These are phyloP conservation scores for Flaveria ramosissima DNA, from an alignment of 129 eudicot genomes.

Conservation along the genomic window DNA sequence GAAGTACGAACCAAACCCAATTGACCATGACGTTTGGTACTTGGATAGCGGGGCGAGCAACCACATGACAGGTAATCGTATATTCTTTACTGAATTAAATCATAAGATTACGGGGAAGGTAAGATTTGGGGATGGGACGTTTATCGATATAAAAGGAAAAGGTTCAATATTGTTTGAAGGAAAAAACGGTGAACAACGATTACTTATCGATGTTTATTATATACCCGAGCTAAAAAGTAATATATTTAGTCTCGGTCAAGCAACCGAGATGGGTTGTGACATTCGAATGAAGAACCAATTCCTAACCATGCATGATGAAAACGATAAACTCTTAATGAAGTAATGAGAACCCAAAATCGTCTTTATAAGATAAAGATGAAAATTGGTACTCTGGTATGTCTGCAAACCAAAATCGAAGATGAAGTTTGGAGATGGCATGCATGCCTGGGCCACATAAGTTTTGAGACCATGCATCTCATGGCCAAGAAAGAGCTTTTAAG, in stretches of 20 bases:
- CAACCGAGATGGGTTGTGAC: too few species aligned
- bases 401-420: too few species aligned
- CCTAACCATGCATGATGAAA: too few species aligned
- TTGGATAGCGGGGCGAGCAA: background rate
- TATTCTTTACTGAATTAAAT: background rate
- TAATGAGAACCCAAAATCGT: too few species aligned
- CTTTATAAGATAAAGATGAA: too few species aligned
- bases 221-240: background rate
- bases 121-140: background rate
- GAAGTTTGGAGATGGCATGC: too few species aligned
- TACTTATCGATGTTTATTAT: background rate
- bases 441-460: too few species aligned
- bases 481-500: too few species aligned
- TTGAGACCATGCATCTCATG: too few species aligned
- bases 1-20: background rate
- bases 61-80: background rate
- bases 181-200: background rate
- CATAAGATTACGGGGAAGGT: background rate
- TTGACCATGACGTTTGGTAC: background rate
- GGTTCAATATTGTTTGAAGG: background rate
- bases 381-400: too few species aligned
- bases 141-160: background rate
- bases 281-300: too few species aligned
- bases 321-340: too few species aligned
- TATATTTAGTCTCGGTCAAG: background rate